Base-by-base conservation (phyloP, 495 filamentous ascomycete species). In the Bacidia gigantensis region DNA sequence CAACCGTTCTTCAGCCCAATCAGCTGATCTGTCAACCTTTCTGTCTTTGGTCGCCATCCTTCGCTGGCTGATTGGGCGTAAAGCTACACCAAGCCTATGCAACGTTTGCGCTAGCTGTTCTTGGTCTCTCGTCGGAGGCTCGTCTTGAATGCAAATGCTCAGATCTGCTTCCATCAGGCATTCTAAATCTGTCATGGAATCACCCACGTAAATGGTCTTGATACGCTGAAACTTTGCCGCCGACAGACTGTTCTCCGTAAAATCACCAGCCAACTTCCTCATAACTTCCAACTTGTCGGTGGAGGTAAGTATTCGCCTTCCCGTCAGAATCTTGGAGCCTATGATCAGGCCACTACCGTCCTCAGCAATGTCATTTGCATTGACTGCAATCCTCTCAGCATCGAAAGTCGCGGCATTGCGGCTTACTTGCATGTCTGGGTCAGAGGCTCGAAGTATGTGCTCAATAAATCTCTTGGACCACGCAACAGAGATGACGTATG, bases 141-240 rank as follows among this genome's bases (percentile, higher is more conserved):
- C 42, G 14, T 53, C 50, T 17, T 44, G 1, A 11, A 66, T 53
- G 22, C 62, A 46, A 35, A 66, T 52, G 1, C 64, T 63, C 3
- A 66, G 52, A 51, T 66, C 60, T 23, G 60, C 63, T 41, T 51
- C 50, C 10, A 61, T 22, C 50, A 66, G 47, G 38, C 60, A 61
- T 17, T 58, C 42, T 1, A 66, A 39, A 46, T 65, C 64, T 1
- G 61, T 64, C 25, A 45, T 40, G 11, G 59, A 58, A 50, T 66
- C 64, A 0, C 64, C 64, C 7, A 64, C 56, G 51, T 65, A 66
- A 18, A 65, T 43, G 56, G 50, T 32, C 57, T 11, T 21, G n/a
- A 12, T 18, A 20, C 52, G 12, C 35, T 42, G 11, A 22, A 23
- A 2, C 44, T 18, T 11, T 53, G 35, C 18, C 60, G 39, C n/a